Percentiles rank a stretch among this genome's conserved stretches.
phyloP scores from a whole-genome alignment of 805 yeast genomes.

The Schizosaccharomyces pombe region DNA sequence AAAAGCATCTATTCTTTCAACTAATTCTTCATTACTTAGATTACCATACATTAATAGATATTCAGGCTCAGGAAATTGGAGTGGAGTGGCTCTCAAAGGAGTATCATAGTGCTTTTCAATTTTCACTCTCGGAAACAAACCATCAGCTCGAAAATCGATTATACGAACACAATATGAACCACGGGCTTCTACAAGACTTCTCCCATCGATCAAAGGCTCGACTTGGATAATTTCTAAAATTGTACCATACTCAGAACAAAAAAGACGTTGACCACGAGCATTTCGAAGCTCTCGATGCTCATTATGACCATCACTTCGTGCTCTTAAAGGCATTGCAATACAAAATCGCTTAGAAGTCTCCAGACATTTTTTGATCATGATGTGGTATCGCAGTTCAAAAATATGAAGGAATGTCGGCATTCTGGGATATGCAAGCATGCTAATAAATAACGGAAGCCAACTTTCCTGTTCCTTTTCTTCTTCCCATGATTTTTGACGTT shows the following conservation, averaged over 20 bases:
- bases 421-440: conserved; percentile 1
- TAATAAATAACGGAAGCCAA: conserved; percentile 3
- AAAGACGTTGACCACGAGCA: conserved; percentile 2
- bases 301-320: background rate
- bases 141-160: background rate
- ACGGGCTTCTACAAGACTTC: background rate
- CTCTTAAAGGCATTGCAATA: background rate
- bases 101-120: background rate
- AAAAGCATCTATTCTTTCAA: background rate
- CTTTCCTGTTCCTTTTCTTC: background rate
- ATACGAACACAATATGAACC: background rate
- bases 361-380: background rate
- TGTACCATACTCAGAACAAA: conserved; percentile 1
- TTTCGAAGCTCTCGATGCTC: background rate
- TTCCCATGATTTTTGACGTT: background rate
- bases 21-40: background rate
- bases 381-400: conserved; percentile 4
- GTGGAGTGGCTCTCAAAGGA: background rate
- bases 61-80: conserved; percentile 1
- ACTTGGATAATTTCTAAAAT: background rate
- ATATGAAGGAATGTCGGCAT: conserved; percentile 4
- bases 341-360: background rate
- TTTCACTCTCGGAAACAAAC: background rate
- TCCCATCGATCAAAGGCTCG: background rate
- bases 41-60: background rate